phyloP scores from a whole-genome alignment of 192 early-diverging fungal species.

The Geranomyces michiganensis region DNA sequence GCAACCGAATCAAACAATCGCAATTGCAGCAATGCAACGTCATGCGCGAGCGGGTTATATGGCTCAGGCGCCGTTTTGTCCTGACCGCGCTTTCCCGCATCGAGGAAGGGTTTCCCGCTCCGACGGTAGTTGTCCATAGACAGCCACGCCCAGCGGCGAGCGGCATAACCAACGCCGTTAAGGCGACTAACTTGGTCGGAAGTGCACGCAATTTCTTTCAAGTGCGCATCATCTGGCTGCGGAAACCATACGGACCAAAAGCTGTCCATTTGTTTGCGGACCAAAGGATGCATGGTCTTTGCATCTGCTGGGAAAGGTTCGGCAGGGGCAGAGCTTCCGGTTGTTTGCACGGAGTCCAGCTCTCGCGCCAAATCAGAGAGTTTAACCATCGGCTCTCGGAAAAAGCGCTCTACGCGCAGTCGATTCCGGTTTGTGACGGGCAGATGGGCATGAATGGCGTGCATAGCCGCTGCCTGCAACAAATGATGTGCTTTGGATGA shows the following conservation, averaged over 20 bases:
- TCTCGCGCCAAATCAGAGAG: slow-evolving; percentile 1
- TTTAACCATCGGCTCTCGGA: slow-evolving; percentile 22
- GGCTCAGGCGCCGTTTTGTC: not conserved
- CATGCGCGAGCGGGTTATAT: not conserved
- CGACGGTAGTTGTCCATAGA: slow-evolving; percentile 17
- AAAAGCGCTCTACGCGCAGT: slow-evolving; percentile 44
- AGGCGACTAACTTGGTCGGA: slow-evolving; percentile 32
- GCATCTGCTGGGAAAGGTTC: not conserved
- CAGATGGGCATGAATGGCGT: slow-evolving; percentile 38
- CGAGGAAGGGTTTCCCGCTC: slow-evolving; percentile 3
- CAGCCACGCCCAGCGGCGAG: slow-evolving; percentile 36
- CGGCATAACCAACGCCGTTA: slow-evolving; percentile 26
- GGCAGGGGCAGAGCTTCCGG: not conserved
- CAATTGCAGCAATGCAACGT: not conserved
- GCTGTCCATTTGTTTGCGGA: slow-evolving; percentile 14
- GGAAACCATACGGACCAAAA: slow-evolving; percentile 41
- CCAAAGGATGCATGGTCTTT: slow-evolving; percentile 12
- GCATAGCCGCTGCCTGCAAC: slow-evolving; percentile 43
- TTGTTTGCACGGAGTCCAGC: not conserved
- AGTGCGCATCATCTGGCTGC: slow-evolving; percentile 18
- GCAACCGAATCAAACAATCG: not conserved
- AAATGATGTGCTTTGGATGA: slow-evolving; percentile 20
- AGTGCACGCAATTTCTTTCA: slow-evolving; percentile 22
- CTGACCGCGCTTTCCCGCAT: not conserved
- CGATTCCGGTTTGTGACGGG: slow-evolving; percentile 54